A percentile compares a stretch with the other conserved stretches of the same genome.
phyloP scores from a whole-genome alignment of 768 basidiomycete genomes.

The Amanita rubescens region DNA sequence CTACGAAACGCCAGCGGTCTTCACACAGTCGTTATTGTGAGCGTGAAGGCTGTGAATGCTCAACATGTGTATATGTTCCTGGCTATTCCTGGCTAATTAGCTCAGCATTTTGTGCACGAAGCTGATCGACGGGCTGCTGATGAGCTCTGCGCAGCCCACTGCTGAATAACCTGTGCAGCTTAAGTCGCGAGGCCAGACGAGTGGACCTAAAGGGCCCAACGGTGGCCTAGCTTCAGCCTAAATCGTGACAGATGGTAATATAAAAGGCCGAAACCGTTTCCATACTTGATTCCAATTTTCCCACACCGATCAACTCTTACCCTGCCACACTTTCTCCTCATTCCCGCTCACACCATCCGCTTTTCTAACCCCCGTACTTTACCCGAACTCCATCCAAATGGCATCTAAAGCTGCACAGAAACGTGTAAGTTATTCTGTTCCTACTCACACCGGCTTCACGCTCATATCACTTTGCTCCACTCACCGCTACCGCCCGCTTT shows the following conservation, averaged over 20 bases:
- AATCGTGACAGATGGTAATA: neutral
- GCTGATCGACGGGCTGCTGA: too few relatives aligned
- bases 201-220: too few relatives aligned
- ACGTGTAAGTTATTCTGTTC: slow-evolving; percentile 42
- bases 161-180: too few relatives aligned
- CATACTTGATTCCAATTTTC: neutral
- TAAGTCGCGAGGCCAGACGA: too few relatives aligned
- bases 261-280: neutral
- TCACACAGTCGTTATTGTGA: neutral
- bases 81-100: neutral
- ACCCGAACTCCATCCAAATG: slow-evolving; percentile 34
- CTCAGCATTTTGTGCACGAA: neutral
- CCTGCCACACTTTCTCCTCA: neutral
- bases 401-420: slow-evolving; percentile 84
- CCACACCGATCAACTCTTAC: neutral
- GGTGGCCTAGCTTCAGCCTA: too few relatives aligned
- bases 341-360: slow-evolving; percentile 3
- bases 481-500: neutral
- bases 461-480: neutral
- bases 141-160: too few relatives aligned
- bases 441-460: slow-evolving; percentile 4
- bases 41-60: neutral
- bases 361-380: neutral
- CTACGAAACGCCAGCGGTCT: too few relatives aligned
- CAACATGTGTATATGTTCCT: neutral